Base-by-base conservation (phyloP, 1,284 basidiomycete species). In the Leccinum subspadiceum region DNA sequence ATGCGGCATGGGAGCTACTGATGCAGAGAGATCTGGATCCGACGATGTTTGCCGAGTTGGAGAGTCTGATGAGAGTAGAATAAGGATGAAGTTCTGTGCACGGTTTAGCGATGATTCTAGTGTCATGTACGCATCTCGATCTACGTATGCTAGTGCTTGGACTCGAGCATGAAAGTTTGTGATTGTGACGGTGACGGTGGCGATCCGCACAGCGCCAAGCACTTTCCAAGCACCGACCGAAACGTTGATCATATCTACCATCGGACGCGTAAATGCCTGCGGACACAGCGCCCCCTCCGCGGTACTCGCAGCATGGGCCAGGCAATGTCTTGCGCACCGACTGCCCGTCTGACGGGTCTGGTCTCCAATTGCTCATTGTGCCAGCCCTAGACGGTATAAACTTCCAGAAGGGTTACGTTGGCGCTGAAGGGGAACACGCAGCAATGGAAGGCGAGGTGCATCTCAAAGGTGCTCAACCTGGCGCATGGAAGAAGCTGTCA, bases 391-490 rank as follows among this genome's bases (percentile, higher is more conserved):
- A 87, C 70, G 79, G 83, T 17, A 76, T 88, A 57, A 84, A 84
- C 69, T 93, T 93, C 68, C 90, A 93, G 76, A 90, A 85, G 68
- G 90, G 90, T 10, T 92, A 82, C 70, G 78, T 92, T 8, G 90
- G 90, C 60, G 89, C 87, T 20, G 89, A 91, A 59, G 87, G 81
- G 50, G 91, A 93, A 73, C 81, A 79, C 56, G 89, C 91, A 22
- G 86, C 90, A 13, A 83, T 93, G 59, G 91, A 93, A 71, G 90
- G 90, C 57, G 91, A 93, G 72, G 76, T 93, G 35, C 90, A 91
- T 70, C 79, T 93, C 63, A 93, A 93, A 72, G 87, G 84, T 58
- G 79, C 80, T 41, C 79, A 81, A 53, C 74, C 78, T 44, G 77
- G 76, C 62, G 75, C 73, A 57, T 93, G 89, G 87, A 75, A 79